Evolutionary conservation across 306 rosid genomes (phyloP).

Genomic region (Sindora glabra): DNA sequence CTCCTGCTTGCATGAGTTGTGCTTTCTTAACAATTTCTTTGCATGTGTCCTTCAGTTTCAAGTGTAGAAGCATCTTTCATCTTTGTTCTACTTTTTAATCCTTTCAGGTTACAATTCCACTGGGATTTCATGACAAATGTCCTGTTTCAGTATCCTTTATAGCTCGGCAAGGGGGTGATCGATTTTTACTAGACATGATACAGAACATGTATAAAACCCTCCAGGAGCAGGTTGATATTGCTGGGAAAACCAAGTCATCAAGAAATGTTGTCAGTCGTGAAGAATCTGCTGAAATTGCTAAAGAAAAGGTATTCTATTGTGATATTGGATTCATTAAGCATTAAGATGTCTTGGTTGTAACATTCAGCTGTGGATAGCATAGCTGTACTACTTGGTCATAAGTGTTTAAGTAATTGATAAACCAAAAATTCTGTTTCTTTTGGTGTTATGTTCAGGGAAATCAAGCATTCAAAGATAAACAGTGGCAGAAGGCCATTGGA

Average conservation of each 20-base stretch:
- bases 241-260: constrained; percentile 54
- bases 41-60: too few species aligned
- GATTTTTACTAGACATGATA: constrained; percentile 77
- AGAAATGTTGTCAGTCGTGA: constrained; percentile 58
- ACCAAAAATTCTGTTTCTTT: not conserved
- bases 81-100: constrained; percentile 5
- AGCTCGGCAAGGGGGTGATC: constrained; percentile 94
- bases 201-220: constrained; percentile 54
- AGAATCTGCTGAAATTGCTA: constrained; percentile 80
- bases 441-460: constrained; percentile 56
- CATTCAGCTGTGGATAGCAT: not conserved
- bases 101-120: constrained; percentile 79
- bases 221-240: constrained; percentile 76
- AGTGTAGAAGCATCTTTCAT: constrained; percentile 2
- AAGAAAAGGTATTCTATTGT: constrained; percentile 65
- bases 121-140: constrained; percentile 66
- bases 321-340: not conserved
- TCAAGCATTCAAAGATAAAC: constrained; percentile 86
- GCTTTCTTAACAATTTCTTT: too few species aligned
- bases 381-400: not conserved
- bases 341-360: constrained; percentile 10
- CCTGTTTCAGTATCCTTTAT: constrained; percentile 84
- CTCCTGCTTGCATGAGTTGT: not conserved
- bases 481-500: constrained; percentile 85
- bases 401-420: not conserved